These are phyloP conservation scores for Pelargonium fulgidum DNA, from an alignment of 441 rosid genomes.

Conservation along the genomic window DNA sequence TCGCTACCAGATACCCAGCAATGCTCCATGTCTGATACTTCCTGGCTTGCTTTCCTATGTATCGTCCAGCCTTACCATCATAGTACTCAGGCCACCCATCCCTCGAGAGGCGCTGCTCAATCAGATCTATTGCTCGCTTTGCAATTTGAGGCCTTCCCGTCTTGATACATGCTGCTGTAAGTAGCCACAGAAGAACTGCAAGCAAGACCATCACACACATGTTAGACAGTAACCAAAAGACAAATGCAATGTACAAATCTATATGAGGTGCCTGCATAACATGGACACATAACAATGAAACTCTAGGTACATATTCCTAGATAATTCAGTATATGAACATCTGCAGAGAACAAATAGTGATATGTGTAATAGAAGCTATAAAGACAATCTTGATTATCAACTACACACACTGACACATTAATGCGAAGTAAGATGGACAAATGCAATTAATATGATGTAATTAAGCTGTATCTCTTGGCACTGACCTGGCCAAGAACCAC, in stretches of 20 bases:
- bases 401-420: background rate
- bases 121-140: slow-evolving; percentile 63
- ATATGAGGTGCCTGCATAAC: background rate
- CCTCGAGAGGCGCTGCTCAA: slow-evolving; percentile 57
- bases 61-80: slow-evolving; percentile 78
- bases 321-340: no score
- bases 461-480: slow-evolving; percentile 3
- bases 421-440: background rate
- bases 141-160: slow-evolving; percentile 89
- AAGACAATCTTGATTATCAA: no score
- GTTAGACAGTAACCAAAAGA: slow-evolving; percentile 24
- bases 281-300: no score
- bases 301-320: no score
- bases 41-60: slow-evolving; percentile 74
- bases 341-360: no score
- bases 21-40: slow-evolving; percentile 84
- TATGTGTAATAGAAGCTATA: no score
- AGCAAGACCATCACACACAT: slow-evolving; percentile 12
- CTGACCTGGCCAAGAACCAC: slow-evolving; percentile 95
- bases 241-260: slow-evolving; percentile 30
- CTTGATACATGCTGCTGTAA: slow-evolving; percentile 80
- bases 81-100: slow-evolving; percentile 90
- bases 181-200: slow-evolving; percentile 82
- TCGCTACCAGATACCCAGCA: slow-evolving; percentile 83
- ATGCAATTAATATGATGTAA: background rate